Evolutionary conservation across 495 filamentous ascomycete species (phyloP).

Genomic region (Poronia punctata): DNA sequence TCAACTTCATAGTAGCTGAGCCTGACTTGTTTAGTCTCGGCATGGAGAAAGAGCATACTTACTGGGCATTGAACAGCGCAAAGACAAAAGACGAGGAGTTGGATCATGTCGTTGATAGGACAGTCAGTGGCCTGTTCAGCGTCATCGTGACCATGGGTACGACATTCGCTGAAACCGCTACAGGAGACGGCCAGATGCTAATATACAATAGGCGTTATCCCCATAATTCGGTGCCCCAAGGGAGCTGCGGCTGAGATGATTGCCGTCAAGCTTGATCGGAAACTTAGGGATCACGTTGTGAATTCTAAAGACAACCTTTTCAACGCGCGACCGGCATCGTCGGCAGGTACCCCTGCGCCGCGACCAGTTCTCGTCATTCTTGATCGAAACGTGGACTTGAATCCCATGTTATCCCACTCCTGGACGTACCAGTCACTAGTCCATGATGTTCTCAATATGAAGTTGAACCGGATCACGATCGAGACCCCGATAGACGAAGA

Average conservation of each 20-base stretch:
- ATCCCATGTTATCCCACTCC: conserved; percentile 98
- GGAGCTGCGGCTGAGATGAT: conserved; percentile 93
- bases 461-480: conserved; percentile 92
- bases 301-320: conserved; percentile 97
- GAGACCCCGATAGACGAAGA: conserved; percentile 71
- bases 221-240: conserved; percentile 87
- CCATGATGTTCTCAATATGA: conserved; percentile 89
- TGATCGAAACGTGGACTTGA: conserved; percentile 90
- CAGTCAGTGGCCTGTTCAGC: conserved; percentile 91
- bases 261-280: conserved; percentile 86
- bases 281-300: conserved; percentile 90
- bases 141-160: conserved; percentile 94
- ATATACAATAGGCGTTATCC: conserved; percentile 61
- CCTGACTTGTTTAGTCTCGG: conserved; percentile 93
- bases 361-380: conserved; percentile 83
- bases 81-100: conserved; percentile 85
- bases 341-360: conserved; percentile 53
- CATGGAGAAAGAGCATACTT: conserved; percentile 75
- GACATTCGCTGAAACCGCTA: conserved; percentile 12
- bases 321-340: conserved; percentile 32
- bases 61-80: conserved; percentile 90
- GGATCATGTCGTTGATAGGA: conserved; percentile 76
- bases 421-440: conserved; percentile 98
- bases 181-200: conserved; percentile 5
- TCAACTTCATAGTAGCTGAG: conserved; percentile 96